These are phyloP conservation scores for Cladosporium sp. DNA, from an alignment of 2,329 filamentous ascomycete genomes.

Conservation along the genomic window DNA sequence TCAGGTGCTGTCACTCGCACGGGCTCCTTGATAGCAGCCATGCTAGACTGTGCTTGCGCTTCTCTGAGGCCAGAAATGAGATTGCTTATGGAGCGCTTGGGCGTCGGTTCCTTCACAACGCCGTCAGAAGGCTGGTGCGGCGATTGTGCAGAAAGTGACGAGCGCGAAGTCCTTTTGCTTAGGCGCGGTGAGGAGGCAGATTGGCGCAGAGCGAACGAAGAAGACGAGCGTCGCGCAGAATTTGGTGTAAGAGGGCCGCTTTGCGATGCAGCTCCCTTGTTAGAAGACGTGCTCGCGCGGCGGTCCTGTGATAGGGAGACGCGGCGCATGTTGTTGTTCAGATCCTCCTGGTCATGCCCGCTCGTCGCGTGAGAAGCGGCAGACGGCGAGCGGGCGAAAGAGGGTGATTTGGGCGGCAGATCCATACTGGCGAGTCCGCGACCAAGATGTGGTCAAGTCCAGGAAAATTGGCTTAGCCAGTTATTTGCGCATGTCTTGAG, in stretches of 20 bases:
- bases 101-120: conserved; percentile 22
- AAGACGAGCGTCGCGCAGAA: conserved; percentile 6
- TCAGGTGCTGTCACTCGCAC: conserved; percentile 25
- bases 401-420: conserved; percentile 3
- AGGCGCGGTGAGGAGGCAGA: conserved; percentile 18
- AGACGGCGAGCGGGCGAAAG: conserved; percentile 4
- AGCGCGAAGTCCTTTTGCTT: conserved; percentile 20
- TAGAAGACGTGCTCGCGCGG: not conserved
- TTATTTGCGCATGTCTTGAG: not conserved
- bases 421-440: conserved; percentile 4
- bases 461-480: not conserved
- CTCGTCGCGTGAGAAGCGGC: conserved; percentile 4
- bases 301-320: conserved; percentile 5
- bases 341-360: conserved; percentile 3
- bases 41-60: conserved; percentile 23
- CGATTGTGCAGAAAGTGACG: conserved; percentile 19
- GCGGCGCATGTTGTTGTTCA: conserved; percentile 6
- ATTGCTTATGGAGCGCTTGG: conserved; percentile 30
- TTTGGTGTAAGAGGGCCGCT: conserved; percentile 13
- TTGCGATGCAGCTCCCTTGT: not conserved
- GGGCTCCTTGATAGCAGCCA: conserved; percentile 30
- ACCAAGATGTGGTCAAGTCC: not conserved
- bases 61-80: conserved; percentile 28
- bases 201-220: conserved; percentile 5
- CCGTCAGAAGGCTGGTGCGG: conserved; percentile 15